Base-by-base conservation (phyloP, 805 yeast species). In the Candida oleophila region DNA sequence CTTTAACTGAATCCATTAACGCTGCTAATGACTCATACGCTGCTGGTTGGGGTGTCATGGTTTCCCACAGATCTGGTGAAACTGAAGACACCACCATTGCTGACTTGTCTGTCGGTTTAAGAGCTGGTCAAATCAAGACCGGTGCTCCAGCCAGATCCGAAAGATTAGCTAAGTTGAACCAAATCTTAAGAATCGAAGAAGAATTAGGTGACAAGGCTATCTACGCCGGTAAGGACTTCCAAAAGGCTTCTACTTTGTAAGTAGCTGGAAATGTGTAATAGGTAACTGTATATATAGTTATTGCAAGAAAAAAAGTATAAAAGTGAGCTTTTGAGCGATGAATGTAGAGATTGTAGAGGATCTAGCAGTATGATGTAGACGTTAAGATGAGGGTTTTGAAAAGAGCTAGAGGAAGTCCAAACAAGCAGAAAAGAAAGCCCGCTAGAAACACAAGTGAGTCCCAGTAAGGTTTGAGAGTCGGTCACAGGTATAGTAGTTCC, bases 211-310 rank as follows among this genome's bases (percentile, higher is more conserved):
- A 48, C 42, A 50, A 47, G 37, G 54, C 54, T 21, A 38, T 51
- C 22, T 56, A 46, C 38, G 60, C 60, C 14, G 61, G 61, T 22
- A 36, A 38, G 33, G 36, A 47, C 34, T 54, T 48, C 49, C 53
- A 47, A 80, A 59, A 49, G 47, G 61, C 76, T 55, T 55, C 64
- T 48, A 63, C 71, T 56, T 68, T 71, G 61, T 71, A 71, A 67
- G 62, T 55, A 8, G 14, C 7, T 41, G 22, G 22, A n/a, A 20
- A 12, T 39, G 32, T 39, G 21, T 21, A 39, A 21, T 39, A 16
- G 16, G 16, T 22, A 39, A 12, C 21, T 21, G 25, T 19, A 19
- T 19, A 39, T 16, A 37, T 37, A 8, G n/a, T 18, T 16, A 16
- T 37, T 20, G n/a, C 41, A 16, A 18, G n/a, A 14, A 18, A 37